Evolutionary conservation across 2,329 filamentous ascomycete genomes (phyloP).

Genomic region (Coleophoma eucalyptorum): DNA sequence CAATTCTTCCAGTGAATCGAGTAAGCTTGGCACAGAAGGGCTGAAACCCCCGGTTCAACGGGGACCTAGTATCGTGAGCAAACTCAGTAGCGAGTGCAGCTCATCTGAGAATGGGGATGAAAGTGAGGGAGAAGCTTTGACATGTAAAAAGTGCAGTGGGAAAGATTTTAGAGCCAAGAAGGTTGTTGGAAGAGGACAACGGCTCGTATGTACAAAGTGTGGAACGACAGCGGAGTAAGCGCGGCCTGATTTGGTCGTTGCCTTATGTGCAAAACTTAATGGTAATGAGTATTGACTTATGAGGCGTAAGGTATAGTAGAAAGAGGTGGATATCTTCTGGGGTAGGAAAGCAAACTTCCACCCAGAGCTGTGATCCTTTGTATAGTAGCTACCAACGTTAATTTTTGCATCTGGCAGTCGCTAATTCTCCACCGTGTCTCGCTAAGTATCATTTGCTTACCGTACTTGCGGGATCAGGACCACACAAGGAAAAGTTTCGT

Average conservation of each 20-base stretch:
- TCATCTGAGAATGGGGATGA: conserved; percentile 29
- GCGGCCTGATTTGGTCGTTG: neutral
- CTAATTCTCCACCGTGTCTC: no score
- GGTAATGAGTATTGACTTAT: conserved; percentile 1
- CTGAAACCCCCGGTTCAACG: conserved; percentile 13
- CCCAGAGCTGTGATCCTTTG: neutral
- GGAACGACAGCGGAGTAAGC: conserved; percentile 27
- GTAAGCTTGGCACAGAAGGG: conserved; percentile 14
- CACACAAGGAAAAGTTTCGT: no score
- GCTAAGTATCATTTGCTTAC: no score
- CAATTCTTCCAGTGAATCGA: conserved; percentile 9
- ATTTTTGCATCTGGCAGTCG: no score
- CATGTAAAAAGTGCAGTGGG: conserved; percentile 55
- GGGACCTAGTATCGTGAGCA: conserved; percentile 36
- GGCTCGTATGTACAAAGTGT: conserved; percentile 58
- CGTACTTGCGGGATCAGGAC: no score
- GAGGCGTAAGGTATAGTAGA: neutral
- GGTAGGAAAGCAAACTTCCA: neutral
- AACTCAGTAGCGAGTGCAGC: conserved; percentile 51
- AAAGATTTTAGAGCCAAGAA: conserved; percentile 60
- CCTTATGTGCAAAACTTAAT: neutral
- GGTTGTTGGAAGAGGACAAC: conserved; percentile 45
- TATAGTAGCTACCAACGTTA: no score
- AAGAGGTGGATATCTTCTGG: conserved; percentile 4
- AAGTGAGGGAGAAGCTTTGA: conserved; percentile 42